phyloP scores from a whole-genome alignment of 208 protist genomes.

The Leishmania tropica region DNA sequence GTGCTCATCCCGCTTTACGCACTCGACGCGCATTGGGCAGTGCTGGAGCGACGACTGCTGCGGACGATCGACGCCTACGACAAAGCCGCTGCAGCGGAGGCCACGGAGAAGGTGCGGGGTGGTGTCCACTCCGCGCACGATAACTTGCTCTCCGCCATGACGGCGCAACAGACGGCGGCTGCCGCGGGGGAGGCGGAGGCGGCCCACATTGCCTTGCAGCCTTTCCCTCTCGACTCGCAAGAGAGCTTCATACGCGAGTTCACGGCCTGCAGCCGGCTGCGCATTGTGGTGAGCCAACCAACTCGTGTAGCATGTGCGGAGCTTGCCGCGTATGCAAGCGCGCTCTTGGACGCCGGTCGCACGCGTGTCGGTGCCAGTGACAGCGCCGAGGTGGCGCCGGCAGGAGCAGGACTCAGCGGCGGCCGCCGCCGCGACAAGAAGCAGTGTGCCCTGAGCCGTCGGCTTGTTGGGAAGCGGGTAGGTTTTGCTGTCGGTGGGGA shows the following conservation, averaged over 20 bases:
- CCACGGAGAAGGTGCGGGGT: background rate
- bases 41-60: conserved; percentile 34
- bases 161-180: background rate
- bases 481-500: conserved; percentile 79
- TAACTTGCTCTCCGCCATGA: no score
- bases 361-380: background rate
- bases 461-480: conserved; percentile 54
- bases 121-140: background rate
- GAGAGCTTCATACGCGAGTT: conserved; percentile 46
- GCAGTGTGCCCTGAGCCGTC: background rate
- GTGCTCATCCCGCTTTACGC: conserved; percentile 70
- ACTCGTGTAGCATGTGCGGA: conserved; percentile 77
- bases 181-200: background rate
- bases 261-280: conserved; percentile 46
- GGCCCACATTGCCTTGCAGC: background rate
- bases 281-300: conserved; percentile 83
- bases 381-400: background rate
- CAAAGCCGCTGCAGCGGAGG: background rate
- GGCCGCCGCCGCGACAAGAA: background rate
- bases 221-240: conserved; percentile 24
- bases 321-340: conserved; percentile 52
- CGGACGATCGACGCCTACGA: conserved; percentile 32
- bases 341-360: conserved; percentile 26
- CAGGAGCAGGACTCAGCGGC: background rate
- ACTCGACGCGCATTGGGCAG: conserved; percentile 68